Conservation (phyloP, 2,329 filamentous ascomycete genomes). For the Endoconidiophora polonica region DNA sequence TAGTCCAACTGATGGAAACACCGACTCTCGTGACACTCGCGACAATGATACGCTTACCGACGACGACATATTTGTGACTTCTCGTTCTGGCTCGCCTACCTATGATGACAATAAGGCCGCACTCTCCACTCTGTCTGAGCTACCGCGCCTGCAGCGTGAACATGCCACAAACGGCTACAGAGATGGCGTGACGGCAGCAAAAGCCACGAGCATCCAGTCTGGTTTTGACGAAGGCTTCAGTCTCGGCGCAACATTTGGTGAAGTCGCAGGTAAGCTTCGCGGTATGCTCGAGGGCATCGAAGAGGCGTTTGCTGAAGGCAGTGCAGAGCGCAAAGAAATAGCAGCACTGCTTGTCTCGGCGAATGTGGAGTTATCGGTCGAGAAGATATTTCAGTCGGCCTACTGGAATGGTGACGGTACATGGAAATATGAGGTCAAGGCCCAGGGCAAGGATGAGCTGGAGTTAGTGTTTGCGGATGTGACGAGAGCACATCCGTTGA, state of each 20-base stretch:
- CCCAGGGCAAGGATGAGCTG: slow-evolving; percentile 17
- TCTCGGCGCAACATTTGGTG: slow-evolving; percentile 65
- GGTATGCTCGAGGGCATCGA: slow-evolving; percentile 61
- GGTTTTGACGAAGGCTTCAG: slow-evolving; percentile 88
- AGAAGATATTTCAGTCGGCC: slow-evolving; percentile 44
- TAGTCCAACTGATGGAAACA: background rate
- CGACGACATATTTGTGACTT: slow-evolving; percentile 13
- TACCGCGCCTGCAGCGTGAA: slow-evolving; percentile 55
- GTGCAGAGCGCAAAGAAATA: slow-evolving; percentile 16
- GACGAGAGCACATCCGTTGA: slow-evolving; percentile 49
- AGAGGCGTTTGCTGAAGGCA: slow-evolving; percentile 24
- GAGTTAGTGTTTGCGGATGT: slow-evolving; percentile 43
- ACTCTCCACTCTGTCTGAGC: slow-evolving; percentile 39
- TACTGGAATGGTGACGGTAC: slow-evolving; percentile 55
- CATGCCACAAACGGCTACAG: slow-evolving; percentile 81
- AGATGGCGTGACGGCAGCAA: slow-evolving; percentile 65
- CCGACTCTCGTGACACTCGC: background rate
- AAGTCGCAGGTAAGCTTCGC: slow-evolving; percentile 55
- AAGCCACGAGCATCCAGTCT: slow-evolving; percentile 58
- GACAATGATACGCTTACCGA: background rate
- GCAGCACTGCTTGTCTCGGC: slow-evolving; percentile 31
- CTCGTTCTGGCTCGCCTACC: background rate
- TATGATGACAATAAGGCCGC: background rate
- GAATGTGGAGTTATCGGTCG: slow-evolving; percentile 40
- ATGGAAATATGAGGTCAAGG: slow-evolving; percentile 46